These are phyloP conservation scores for Herpetospermum pedunculosum DNA, from an alignment of 306 rosid genomes.

Conservation along the genomic window DNA sequence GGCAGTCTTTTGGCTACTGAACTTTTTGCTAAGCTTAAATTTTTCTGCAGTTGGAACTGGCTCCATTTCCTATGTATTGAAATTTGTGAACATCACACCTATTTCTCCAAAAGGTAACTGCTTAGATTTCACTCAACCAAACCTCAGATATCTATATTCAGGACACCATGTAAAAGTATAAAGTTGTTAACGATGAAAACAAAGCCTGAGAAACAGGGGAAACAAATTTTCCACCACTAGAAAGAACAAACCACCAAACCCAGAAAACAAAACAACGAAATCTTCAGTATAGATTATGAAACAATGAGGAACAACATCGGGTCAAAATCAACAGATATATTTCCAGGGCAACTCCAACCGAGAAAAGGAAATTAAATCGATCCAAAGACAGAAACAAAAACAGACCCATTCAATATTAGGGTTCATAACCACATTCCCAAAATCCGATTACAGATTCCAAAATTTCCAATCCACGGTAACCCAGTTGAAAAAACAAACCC, in stretches of 20 bases:
- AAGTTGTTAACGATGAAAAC: neutral
- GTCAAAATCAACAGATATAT: neutral
- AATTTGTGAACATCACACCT: neutral
- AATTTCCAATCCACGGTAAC: neutral
- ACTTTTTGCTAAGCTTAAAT: neutral
- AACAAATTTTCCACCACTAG: neutral
- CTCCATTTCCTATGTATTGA: neutral
- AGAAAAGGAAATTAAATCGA: neutral
- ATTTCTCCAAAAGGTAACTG: neutral
- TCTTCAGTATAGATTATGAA: neutral
- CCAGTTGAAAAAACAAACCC: neutral
- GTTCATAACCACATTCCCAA: neutral
- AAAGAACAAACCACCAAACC: neutral
- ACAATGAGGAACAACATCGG: neutral
- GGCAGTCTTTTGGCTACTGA: neutral
- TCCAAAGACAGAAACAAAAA: neutral
- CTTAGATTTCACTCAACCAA: constrained; percentile 1
- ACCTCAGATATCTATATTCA: neutral
- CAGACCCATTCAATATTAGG: neutral
- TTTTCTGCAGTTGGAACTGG: neutral
- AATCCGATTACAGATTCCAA: neutral
- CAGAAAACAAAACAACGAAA: neutral
- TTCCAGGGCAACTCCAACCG: neutral
- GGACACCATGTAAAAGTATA: neutral
- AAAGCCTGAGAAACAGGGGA: neutral